Conservation (phyloP, 2,329 filamentous ascomycete genomes). For the Ceratocystis papillata region DNA sequence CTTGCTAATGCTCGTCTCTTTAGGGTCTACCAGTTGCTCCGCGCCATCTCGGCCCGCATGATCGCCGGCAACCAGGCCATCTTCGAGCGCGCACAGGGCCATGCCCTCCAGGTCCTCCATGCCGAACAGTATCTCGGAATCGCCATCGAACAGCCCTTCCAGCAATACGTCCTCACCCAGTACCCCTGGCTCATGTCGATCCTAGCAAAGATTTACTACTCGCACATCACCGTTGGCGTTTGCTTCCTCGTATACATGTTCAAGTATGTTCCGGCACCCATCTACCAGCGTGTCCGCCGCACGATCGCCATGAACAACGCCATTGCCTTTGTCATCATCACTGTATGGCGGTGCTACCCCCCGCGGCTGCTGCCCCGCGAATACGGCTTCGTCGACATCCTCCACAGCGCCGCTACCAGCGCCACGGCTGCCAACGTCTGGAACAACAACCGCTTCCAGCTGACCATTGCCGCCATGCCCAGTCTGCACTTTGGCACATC, state of each 20-base stretch:
- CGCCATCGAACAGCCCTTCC: conserved; percentile 34
- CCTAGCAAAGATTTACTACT: conserved; percentile 37
- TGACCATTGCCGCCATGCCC: conserved; percentile 42
- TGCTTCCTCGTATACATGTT: conserved; percentile 40
- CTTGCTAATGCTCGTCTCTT: not conserved
- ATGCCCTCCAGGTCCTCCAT: conserved; percentile 35
- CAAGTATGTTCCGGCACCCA: conserved; percentile 34
- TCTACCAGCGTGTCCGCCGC: conserved; percentile 36
- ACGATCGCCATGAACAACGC: conserved; percentile 40
- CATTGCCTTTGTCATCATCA: conserved; percentile 40
- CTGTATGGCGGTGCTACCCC: conserved; percentile 39
- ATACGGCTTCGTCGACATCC: conserved; percentile 40
- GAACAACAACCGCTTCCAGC: conserved; percentile 38
- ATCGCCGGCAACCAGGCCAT: conserved; percentile 34
- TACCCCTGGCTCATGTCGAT: conserved; percentile 33
- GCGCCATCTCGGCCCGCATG: conserved; percentile 35
- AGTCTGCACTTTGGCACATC: conserved; percentile 39
- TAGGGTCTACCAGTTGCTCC: conserved; percentile 37
- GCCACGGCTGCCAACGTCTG: conserved; percentile 30
- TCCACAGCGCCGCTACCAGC: conserved; percentile 31
- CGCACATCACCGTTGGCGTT: conserved; percentile 38
- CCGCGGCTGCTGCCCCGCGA: conserved; percentile 38
- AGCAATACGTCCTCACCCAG: conserved; percentile 33
- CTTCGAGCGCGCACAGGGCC: conserved; percentile 33
- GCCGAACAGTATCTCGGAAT: conserved; percentile 34